Percentiles rank a stretch among this genome's conserved stretches.
Evolutionary conservation across 129 eudicot genomes (phyloP).

Genomic region (Centrapalus pauciflorus): DNA sequence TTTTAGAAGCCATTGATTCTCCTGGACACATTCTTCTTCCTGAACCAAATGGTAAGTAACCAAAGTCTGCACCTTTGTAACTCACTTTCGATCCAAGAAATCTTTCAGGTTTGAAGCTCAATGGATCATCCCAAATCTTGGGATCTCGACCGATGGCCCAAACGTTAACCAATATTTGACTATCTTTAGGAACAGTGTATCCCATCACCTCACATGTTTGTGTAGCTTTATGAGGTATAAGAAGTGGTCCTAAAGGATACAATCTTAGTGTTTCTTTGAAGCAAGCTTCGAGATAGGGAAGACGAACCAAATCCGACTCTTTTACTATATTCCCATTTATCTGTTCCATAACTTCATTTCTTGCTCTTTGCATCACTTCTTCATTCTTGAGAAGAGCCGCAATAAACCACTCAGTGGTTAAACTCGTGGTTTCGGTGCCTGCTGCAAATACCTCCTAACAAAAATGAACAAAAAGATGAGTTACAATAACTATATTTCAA

Average conservation of each 20-base stretch:
- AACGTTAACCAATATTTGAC: conserved; percentile 19
- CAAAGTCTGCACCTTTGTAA: conserved; percentile 13
- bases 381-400: conserved; percentile 7
- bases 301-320: background rate
- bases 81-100: conserved; percentile 7
- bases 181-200: conserved; percentile 10
- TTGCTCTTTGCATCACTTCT: conserved; percentile 7
- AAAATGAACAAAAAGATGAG: no score
- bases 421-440: no score
- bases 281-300: background rate
- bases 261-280: background rate
- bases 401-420: conserved; percentile 13
- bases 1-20: conserved; percentile 14
- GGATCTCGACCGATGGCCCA: conserved; percentile 25
- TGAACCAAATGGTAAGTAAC: conserved; percentile 11
- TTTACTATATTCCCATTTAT: background rate
- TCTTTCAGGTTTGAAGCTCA: conserved; percentile 18
- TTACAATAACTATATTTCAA: no score
- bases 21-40: conserved; percentile 26
- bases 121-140: conserved; percentile 11
- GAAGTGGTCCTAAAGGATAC: background rate
- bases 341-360: background rate
- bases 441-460: no score
- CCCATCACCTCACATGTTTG: conserved; percentile 1
- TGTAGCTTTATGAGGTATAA: background rate